A percentile compares a stretch with the other conserved stretches of the same genome.
phyloP scores from a whole-genome alignment of 306 rosid genomes.

The Arachis hypogaea region DNA sequence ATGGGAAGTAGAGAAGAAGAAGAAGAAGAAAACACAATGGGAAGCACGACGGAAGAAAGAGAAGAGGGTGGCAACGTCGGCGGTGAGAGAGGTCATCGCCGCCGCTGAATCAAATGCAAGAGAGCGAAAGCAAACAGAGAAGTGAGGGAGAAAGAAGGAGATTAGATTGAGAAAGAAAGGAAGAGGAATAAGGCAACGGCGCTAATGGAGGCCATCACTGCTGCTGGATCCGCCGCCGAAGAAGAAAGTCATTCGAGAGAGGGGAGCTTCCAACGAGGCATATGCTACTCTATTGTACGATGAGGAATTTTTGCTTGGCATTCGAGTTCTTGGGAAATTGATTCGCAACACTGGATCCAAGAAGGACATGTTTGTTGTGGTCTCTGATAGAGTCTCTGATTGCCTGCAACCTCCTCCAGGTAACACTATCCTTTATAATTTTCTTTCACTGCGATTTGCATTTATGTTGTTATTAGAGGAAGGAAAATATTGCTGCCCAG shows the following conservation, averaged over 20 bases:
- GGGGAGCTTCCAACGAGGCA: constrained; percentile 51
- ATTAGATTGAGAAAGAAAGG: too few species aligned
- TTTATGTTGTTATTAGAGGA: background rate
- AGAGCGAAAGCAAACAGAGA: too few species aligned
- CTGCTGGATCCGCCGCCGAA: too few species aligned
- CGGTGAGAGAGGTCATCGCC: too few species aligned
- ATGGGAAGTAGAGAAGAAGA: too few species aligned
- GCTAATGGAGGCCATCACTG: too few species aligned
- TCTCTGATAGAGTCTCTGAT: constrained; percentile 86
- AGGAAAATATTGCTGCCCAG: background rate
- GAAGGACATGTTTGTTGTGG: constrained; percentile 82
- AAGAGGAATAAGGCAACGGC: too few species aligned
- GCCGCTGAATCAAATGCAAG: too few species aligned
- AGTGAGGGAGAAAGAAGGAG: too few species aligned
- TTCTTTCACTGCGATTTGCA: background rate
- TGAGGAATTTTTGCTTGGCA: constrained; percentile 87
- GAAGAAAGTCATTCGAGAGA: constrained; percentile 31
- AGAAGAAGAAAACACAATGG: too few species aligned
- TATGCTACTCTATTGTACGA: constrained; percentile 69
- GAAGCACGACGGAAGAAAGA: too few species aligned
- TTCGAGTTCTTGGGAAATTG: constrained; percentile 91
- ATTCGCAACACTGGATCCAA: constrained; percentile 73
- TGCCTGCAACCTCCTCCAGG: constrained; percentile 71
- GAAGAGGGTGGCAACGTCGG: too few species aligned
- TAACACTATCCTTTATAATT: constrained; percentile 2